Percentiles rank a stretch among this genome's conserved stretches.
Evolutionary conservation across 2,329 filamentous ascomycete species (phyloP).

Genomic region (Metarhizium album): DNA sequence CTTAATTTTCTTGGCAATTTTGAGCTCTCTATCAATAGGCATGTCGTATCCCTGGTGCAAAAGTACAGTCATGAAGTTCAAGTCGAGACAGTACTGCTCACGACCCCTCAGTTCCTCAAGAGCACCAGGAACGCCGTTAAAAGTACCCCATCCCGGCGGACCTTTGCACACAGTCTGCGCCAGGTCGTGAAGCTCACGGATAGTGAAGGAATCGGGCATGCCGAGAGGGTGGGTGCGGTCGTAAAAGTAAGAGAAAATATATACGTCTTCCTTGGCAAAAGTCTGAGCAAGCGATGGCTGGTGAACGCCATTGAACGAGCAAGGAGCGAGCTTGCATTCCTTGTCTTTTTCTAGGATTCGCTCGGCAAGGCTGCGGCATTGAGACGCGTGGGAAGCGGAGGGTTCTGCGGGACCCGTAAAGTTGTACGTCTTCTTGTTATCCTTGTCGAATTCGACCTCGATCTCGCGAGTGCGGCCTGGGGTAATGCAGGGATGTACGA

Average conservation of each 20-base stretch:
- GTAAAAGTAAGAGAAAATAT: slow-evolving; percentile 96
- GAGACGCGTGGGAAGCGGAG: slow-evolving; percentile 72
- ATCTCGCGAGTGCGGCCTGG: slow-evolving; percentile 68
- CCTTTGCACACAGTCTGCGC: slow-evolving; percentile 77
- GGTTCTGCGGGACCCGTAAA: slow-evolving; percentile 75
- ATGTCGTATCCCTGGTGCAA: slow-evolving; percentile 96
- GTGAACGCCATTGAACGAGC: slow-evolving; percentile 96
- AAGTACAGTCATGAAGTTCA: slow-evolving; percentile 92
- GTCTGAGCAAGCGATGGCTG: slow-evolving; percentile 89
- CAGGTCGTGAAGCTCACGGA: slow-evolving; percentile 80
- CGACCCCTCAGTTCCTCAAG: slow-evolving; percentile 69
- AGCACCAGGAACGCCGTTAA: slow-evolving; percentile 64
- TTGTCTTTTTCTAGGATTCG: slow-evolving; percentile 82
- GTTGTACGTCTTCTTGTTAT: slow-evolving; percentile 56
- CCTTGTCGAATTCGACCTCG: slow-evolving; percentile 58
- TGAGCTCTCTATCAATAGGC: slow-evolving; percentile 91
- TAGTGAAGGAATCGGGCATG: slow-evolving; percentile 96
- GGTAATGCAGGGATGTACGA: slow-evolving; percentile 78
- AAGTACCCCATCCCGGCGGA: slow-evolving; percentile 67
- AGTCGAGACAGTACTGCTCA: slow-evolving; percentile 85
- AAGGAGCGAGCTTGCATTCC: slow-evolving; percentile 74
- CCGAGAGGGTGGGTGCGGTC: slow-evolving; percentile 88
- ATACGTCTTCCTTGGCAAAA: slow-evolving; percentile 82
- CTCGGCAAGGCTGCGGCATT: slow-evolving; percentile 85
- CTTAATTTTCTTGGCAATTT: slow-evolving; percentile 98